Percentiles rank a stretch among this genome's conserved stretches.
Conservation (phyloP, 2,329 filamentous ascomycete genomes). For the Cercospora sojina region DNA sequence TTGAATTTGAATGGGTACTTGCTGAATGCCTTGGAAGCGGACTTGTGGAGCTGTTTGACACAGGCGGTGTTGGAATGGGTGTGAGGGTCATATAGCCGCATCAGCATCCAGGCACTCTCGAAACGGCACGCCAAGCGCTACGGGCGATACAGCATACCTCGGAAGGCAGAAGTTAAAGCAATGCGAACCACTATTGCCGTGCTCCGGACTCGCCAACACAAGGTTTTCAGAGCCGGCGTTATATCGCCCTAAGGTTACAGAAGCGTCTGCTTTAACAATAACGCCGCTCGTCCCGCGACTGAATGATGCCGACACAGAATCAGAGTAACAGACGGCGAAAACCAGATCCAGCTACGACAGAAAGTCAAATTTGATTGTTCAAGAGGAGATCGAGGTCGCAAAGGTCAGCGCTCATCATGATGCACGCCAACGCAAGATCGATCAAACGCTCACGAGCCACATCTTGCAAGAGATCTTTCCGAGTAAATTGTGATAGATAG, state of each 20-base stretch:
- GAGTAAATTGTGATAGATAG: too few relatives aligned
- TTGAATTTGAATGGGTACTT: conserved; percentile 69
- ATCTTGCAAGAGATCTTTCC: neutral
- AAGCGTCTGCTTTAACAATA: neutral
- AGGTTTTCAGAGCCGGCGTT: neutral
- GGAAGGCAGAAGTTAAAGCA: neutral
- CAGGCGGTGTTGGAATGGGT: conserved; percentile 68
- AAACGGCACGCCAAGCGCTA: too few relatives aligned
- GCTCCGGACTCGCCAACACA: neutral
- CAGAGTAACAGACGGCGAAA: neutral
- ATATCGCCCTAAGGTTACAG: neutral
- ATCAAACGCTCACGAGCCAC: neutral
- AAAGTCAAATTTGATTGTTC: neutral
- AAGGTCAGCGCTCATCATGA: neutral
- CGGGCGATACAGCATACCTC: neutral
- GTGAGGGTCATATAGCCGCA: conserved; percentile 40
- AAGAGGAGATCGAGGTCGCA: neutral
- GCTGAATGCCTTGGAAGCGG: conserved; percentile 70
- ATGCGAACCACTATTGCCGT: neutral
- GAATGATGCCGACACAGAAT: neutral
- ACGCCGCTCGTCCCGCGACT: too few relatives aligned
- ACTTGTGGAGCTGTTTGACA: conserved; percentile 71
- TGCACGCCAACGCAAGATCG: neutral
- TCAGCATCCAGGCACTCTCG: neutral
- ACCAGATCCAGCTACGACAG: neutral